phyloP scores from a whole-genome alignment of 148 eudicot species.

The Camellia granthamiana region DNA sequence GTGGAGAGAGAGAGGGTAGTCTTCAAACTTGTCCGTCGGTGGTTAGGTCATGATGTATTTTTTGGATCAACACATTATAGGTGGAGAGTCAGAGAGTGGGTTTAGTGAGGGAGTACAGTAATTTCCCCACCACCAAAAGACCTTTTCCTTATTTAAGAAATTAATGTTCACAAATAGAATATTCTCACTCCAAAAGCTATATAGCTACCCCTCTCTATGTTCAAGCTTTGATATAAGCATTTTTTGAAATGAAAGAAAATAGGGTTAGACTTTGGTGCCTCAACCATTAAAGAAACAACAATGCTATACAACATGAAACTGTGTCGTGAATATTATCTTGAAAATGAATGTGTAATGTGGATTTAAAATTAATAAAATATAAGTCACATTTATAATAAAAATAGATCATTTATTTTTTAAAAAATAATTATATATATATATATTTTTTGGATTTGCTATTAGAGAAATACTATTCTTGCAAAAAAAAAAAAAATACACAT shows the following conservation, averaged over 20 bases:
- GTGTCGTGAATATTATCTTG: too few relatives aligned
- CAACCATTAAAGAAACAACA: too few relatives aligned
- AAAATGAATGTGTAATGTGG: too few relatives aligned
- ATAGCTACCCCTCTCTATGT: not conserved
- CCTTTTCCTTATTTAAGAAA: not conserved
- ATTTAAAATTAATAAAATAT: too few relatives aligned
- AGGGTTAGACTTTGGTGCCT: not conserved
- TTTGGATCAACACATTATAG: too few relatives aligned
- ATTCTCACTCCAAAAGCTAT: not conserved
- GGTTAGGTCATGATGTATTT: conserved; percentile 40
- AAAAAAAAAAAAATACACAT: too few relatives aligned
- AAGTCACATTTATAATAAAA: too few relatives aligned
- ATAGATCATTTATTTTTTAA: too few relatives aligned
- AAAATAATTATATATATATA: too few relatives aligned
- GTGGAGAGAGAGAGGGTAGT: conserved; percentile 5
- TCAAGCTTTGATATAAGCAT: not conserved
- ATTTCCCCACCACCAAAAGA: not conserved
- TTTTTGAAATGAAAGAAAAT: not conserved
- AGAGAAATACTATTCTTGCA: too few relatives aligned
- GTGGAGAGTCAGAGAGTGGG: not conserved
- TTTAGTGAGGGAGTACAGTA: conserved; percentile 8
- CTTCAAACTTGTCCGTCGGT: conserved; percentile 18
- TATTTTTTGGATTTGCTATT: too few relatives aligned
- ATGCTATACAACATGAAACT: too few relatives aligned
- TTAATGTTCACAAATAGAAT: not conserved